phyloP scores from a whole-genome alignment of 495 filamentous ascomycete genomes.

The Lineolata rhizophorae region DNA sequence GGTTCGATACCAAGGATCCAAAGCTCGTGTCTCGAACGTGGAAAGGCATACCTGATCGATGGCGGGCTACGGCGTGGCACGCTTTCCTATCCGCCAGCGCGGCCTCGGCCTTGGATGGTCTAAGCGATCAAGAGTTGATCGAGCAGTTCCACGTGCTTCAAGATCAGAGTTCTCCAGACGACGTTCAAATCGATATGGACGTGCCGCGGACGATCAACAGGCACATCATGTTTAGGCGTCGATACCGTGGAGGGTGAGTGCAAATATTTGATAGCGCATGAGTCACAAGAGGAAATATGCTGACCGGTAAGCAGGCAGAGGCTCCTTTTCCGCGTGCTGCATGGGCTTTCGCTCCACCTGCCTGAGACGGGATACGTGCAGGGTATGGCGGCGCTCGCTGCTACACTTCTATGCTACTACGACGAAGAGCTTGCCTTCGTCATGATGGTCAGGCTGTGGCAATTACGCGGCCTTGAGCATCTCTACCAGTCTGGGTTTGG shows the following conservation, averaged over 20 bases:
- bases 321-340: conserved; percentile 78
- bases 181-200: conserved; percentile 93
- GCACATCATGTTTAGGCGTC: conserved; percentile 90
- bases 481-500: conserved; percentile 71
- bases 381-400: conserved; percentile 87
- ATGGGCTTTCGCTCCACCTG: conserved; percentile 77
- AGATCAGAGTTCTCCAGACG: conserved; percentile 56
- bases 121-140: conserved; percentile 50
- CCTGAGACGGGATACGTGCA: conserved; percentile 91
- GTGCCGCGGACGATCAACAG: conserved; percentile 87
- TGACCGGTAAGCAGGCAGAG: conserved; percentile 51
- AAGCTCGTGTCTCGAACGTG: conserved; percentile 83
- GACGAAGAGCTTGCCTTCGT: conserved; percentile 89
- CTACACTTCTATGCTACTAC: conserved; percentile 87
- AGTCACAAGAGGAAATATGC: conserved; percentile 1
- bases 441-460: conserved; percentile 86
- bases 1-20: conserved; percentile 63
- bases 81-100: conserved; percentile 76
- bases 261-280: not conserved
- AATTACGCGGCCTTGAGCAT: conserved; percentile 61
- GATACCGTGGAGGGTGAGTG: conserved; percentile 42
- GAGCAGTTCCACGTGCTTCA: conserved; percentile 39
- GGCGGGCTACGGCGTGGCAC: conserved; percentile 86
- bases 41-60: conserved; percentile 96
- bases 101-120: conserved; percentile 30